Evolutionary conservation across 2,329 filamentous ascomycete genomes (phyloP).

Genomic region (Biscogniauxia sp.): DNA sequence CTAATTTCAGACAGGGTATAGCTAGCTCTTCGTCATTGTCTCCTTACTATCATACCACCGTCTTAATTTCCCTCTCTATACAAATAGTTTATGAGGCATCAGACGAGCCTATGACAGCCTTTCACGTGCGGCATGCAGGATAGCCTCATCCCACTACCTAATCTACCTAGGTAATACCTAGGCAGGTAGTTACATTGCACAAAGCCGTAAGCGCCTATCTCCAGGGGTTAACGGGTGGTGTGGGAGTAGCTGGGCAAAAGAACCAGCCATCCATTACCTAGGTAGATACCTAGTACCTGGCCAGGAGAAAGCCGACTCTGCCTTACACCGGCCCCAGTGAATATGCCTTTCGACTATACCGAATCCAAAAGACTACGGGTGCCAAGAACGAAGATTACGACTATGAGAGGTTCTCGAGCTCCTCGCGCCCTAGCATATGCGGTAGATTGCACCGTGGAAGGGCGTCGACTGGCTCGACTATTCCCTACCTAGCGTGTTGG

Average conservation of each 20-base stretch:
- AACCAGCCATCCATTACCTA: no score
- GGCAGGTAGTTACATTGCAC: no score
- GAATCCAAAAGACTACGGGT: not conserved
- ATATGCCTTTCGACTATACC: not conserved
- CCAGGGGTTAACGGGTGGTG: not conserved
- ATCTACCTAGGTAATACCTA: no score
- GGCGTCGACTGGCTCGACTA: not conserved
- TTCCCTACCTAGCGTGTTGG: not conserved
- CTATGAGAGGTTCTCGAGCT: not conserved
- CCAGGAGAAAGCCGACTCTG: not conserved
- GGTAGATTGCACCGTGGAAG: not conserved
- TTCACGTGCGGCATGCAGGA: no score
- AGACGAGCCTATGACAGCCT: no score
- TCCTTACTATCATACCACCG: no score
- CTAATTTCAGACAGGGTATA: no score
- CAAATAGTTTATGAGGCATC: no score
- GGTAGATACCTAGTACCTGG: no score
- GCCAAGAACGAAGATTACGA: not conserved
- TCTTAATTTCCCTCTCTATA: no score
- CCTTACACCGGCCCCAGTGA: not conserved
- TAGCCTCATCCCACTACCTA: no score
- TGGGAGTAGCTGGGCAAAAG: not conserved
- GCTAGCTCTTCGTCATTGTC: no score
- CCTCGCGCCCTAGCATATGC: not conserved
- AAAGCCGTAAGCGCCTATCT: not conserved